Conservation (phyloP, 768 basidiomycete genomes). For the Wakefieldia striispora region DNA sequence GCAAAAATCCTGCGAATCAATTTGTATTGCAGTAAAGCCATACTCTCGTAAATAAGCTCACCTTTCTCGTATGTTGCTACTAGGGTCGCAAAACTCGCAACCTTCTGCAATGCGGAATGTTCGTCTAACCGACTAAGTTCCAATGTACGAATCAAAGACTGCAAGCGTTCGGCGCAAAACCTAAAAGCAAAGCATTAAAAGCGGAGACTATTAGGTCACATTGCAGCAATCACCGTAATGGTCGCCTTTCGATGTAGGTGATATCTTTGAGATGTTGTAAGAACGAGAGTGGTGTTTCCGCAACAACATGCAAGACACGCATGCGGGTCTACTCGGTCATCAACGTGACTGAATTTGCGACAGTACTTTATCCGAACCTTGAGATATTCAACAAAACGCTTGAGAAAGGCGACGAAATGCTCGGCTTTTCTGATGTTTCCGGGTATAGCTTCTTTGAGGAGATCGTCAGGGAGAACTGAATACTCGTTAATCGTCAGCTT, state of each 20-base stretch:
- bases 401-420: constrained; percentile 97
- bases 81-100: constrained; percentile 92
- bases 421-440: constrained; percentile 99
- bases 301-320: constrained; percentile 99
- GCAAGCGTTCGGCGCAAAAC: constrained; percentile 94
- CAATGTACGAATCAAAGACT: constrained; percentile 90
- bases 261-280: constrained; percentile 98
- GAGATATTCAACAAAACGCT: constrained; percentile 97
- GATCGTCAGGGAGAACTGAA: constrained; percentile 89
- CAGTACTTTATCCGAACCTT: constrained; percentile 54
- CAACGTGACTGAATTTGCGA: constrained; percentile 4
- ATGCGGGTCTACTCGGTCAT: constrained; percentile 77
- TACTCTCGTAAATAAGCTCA: constrained; percentile 24
- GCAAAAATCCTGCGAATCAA: constrained; percentile 70
- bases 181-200: constrained; percentile 38
- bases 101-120: constrained; percentile 88
- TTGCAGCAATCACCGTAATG: constrained; percentile 71
- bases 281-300: constrained; percentile 96
- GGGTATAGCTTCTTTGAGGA: constrained; percentile 92
- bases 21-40: not conserved
- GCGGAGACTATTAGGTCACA: not conserved
- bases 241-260: constrained; percentile 94
- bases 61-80: constrained; percentile 99
- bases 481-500: not conserved
- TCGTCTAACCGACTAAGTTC: constrained; percentile 90